These are phyloP conservation scores for Elaeagnus macrophylla DNA, from an alignment of 306 rosid genomes.

Conservation along the genomic window DNA sequence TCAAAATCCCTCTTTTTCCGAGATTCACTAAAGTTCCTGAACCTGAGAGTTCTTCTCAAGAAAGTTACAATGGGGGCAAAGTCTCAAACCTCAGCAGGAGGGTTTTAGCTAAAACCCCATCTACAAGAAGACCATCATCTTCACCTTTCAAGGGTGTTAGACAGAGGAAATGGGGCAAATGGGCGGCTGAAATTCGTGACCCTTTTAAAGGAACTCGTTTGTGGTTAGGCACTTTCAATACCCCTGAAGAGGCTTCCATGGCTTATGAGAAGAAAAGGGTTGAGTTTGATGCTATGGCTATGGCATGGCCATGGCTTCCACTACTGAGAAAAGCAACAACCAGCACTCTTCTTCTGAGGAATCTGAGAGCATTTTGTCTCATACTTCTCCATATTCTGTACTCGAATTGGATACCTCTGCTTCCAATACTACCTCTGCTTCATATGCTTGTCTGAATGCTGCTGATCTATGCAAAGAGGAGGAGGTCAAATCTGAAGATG, in stretches of 20 bases:
- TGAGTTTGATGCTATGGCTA: slow-evolving; percentile 28
- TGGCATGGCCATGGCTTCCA: slow-evolving; percentile 22
- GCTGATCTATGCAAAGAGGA: slow-evolving; percentile 27
- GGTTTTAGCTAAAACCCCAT: slow-evolving; percentile 10
- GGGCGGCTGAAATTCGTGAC: slow-evolving; percentile 95
- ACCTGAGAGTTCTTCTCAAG: slow-evolving; percentile 30
- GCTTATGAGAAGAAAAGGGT: slow-evolving; percentile 53
- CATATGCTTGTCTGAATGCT: slow-evolving; percentile 16
- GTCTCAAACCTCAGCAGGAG: not conserved
- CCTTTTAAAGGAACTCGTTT: slow-evolving; percentile 43
- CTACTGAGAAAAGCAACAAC: slow-evolving; percentile 17
- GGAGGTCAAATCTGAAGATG: not conserved
- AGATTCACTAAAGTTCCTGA: slow-evolving; percentile 3
- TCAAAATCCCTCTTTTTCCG: slow-evolving; percentile 25
- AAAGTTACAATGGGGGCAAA: slow-evolving; percentile 25
- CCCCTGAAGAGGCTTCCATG: slow-evolving; percentile 63
- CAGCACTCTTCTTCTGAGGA: too few relatives aligned
- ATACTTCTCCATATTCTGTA: slow-evolving; percentile 48
- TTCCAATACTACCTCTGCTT: slow-evolving; percentile 4
- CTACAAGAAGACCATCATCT: slow-evolving; percentile 17
- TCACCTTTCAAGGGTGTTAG: slow-evolving; percentile 63
- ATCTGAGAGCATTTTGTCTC: slow-evolving; percentile 26
- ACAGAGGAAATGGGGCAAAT: slow-evolving; percentile 74
- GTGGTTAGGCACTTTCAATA: slow-evolving; percentile 77
- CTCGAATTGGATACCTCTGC: slow-evolving; percentile 41